Conservation (phyloP, 2,329 filamentous ascomycete genomes). For the Ceratocystis lukuohia region DNA sequence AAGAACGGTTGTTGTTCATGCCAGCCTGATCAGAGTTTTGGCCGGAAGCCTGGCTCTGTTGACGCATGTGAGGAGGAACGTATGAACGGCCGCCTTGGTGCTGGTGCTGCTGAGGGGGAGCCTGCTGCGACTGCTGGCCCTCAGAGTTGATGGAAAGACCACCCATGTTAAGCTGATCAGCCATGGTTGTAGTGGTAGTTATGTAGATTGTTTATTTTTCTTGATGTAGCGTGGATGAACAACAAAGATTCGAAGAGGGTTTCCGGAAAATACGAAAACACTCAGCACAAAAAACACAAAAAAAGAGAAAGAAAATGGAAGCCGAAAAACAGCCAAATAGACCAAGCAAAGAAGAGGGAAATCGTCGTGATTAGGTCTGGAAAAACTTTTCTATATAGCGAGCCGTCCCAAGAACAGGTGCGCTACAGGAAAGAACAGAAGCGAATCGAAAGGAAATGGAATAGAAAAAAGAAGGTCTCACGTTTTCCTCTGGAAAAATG, state of each 20-base stretch:
- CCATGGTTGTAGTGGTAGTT: constrained; percentile 41
- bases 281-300: not conserved
- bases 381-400: constrained; percentile 12
- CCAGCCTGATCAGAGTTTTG: constrained; percentile 30
- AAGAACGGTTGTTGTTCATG: constrained; percentile 50
- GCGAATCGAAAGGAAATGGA: constrained; percentile 27
- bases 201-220: not conserved
- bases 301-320: not conserved
- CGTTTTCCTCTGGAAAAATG: constrained; percentile 34
- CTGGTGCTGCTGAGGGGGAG: constrained; percentile 18
- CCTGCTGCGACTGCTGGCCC: constrained; percentile 25
- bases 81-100: constrained; percentile 45
- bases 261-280: not conserved
- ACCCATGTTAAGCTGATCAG: constrained; percentile 72
- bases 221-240: constrained; percentile 2
- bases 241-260: not conserved
- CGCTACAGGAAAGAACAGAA: constrained; percentile 13
- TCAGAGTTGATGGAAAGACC: constrained; percentile 41
- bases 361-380: not conserved
- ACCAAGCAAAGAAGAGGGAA: not conserved
- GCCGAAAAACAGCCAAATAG: not conserved
- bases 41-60: constrained; percentile 27
- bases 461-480: constrained; percentile 31
- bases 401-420: constrained; percentile 14
- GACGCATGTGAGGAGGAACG: constrained; percentile 74